Percentiles rank a stretch among this genome's conserved stretches.
Evolutionary conservation across 768 basidiomycete genomes (phyloP).

Genomic region (Zangia roseola): DNA sequence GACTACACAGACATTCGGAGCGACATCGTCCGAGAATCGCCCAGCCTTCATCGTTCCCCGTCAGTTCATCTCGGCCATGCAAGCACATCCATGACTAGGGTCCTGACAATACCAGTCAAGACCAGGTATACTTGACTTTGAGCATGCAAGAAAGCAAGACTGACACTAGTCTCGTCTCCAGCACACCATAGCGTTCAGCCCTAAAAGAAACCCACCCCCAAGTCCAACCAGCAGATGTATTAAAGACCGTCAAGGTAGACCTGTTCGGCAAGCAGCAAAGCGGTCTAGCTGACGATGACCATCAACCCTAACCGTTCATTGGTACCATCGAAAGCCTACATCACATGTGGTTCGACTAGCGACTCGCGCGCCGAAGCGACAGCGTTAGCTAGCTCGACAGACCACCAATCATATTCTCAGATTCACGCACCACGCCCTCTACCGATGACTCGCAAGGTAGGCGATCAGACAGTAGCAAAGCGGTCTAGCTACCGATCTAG

Average conservation of each 20-base stretch:
- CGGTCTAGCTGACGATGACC: not conserved
- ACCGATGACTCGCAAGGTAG: no score
- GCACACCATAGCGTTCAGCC: not conserved
- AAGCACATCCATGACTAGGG: conserved; percentile 1
- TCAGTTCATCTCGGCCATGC: not conserved
- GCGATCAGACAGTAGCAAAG: not conserved
- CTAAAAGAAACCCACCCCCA: no score
- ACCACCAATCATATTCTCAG: no score
- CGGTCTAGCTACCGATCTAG: not conserved
- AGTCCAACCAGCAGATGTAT: no score
- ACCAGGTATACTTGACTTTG: not conserved
- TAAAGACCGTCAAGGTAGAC: no score
- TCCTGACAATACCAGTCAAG: not conserved
- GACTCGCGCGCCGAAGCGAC: not conserved
- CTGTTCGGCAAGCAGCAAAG: not conserved
- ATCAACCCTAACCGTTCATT: not conserved
- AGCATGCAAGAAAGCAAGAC: conserved; percentile 15
- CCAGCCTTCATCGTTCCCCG: not conserved
- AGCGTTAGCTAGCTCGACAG: no score
- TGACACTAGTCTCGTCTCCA: conserved; percentile 81
- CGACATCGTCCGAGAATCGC: no score
- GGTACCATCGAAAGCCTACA: not conserved
- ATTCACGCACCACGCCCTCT: no score
- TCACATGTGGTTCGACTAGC: not conserved
- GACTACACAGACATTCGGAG: no score